Conservation (phyloP, 257 asterid species). For the Ilex aquifolium region DNA sequence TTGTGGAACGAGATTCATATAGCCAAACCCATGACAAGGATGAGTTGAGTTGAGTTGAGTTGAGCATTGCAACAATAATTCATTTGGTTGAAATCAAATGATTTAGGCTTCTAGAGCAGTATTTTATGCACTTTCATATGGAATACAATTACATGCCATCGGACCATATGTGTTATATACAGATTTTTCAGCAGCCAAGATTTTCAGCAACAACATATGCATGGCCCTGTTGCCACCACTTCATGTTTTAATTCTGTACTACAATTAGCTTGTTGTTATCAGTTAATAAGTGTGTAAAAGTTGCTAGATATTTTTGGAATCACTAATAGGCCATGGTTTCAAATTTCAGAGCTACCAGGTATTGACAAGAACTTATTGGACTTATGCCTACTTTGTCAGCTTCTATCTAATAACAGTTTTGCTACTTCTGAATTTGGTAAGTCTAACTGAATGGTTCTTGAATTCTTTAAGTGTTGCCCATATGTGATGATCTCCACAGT, state of each 20-base stretch:
- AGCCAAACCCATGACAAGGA: too few species aligned
- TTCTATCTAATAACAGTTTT: slow-evolving; percentile 81
- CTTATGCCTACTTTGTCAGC: slow-evolving; percentile 80
- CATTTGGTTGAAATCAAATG: too few species aligned
- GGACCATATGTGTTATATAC: too few species aligned
- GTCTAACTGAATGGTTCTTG: slow-evolving; percentile 9
- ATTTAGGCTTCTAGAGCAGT: too few species aligned
- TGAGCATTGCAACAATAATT: too few species aligned
- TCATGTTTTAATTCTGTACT: neutral
- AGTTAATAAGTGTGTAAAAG: neutral
- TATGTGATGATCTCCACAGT: too few species aligned
- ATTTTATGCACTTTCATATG: too few species aligned
- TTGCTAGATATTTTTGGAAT: neutral
- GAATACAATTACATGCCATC: too few species aligned
- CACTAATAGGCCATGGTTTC: slow-evolving; percentile 2
- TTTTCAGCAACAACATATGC: neutral
- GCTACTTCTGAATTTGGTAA: slow-evolving; percentile 87
- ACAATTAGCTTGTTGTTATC: too few species aligned
- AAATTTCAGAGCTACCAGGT: slow-evolving; percentile 80
- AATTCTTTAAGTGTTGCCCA: neutral
- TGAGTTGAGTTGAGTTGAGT: too few species aligned
- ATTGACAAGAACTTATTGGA: slow-evolving; percentile 79
- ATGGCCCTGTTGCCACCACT: neutral
- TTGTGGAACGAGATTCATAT: too few species aligned
- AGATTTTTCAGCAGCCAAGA: too few species aligned